Evolutionary conservation across 2,329 filamentous ascomycete genomes (phyloP).

Genomic region (Periglandula ipomoeae): DNA sequence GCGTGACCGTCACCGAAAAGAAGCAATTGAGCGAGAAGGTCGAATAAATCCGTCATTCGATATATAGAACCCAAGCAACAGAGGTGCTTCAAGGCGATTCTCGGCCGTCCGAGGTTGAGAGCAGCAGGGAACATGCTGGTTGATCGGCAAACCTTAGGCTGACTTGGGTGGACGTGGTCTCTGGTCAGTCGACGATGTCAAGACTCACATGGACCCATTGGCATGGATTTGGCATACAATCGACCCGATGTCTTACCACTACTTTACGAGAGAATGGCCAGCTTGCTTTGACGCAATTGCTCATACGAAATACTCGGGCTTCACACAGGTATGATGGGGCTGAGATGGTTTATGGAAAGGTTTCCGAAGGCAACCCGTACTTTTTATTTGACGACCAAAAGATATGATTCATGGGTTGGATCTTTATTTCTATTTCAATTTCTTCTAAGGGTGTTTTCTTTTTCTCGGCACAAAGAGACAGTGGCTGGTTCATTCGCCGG

Average conservation of each 20-base stretch:
- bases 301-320: background rate
- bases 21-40: slow-evolving; percentile 29
- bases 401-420: background rate
- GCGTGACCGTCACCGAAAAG: slow-evolving; percentile 21
- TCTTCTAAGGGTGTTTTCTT: background rate
- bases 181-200: too few relatives aligned
- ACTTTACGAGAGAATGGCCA: background rate
- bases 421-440: background rate
- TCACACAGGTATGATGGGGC: background rate
- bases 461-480: background rate
- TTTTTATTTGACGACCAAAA: background rate
- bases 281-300: background rate
- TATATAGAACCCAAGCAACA: too few relatives aligned
- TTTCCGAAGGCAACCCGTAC: background rate
- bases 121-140: too few relatives aligned
- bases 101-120: too few relatives aligned
- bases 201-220: too few relatives aligned
- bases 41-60: slow-evolving; percentile 4
- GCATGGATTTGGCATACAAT: too few relatives aligned
- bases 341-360: background rate
- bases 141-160: too few relatives aligned
- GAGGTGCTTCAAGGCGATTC: background rate
- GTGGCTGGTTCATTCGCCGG: background rate
- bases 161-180: too few relatives aligned
- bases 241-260: background rate